Conservation (phyloP, 805 yeast genomes). For the Zygoascus tannicola region DNA sequence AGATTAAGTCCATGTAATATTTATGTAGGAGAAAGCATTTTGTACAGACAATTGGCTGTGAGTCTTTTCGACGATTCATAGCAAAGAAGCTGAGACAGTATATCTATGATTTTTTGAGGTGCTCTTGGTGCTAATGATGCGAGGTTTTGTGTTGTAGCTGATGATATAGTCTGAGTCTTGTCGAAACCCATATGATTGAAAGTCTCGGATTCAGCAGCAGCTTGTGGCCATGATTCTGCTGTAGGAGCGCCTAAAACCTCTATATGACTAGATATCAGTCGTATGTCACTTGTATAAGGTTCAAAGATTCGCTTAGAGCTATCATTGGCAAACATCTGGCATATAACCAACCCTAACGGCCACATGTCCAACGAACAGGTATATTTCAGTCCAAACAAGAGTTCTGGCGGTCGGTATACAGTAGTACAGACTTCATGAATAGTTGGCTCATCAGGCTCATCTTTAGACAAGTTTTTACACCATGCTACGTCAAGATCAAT, state of each 20-base stretch:
- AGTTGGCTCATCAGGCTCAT: constrained; percentile 24
- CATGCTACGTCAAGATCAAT: constrained; percentile 67
- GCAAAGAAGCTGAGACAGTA: constrained; percentile 2
- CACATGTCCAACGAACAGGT: constrained; percentile 38
- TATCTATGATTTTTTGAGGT: not conserved
- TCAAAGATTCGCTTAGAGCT: constrained; percentile 31
- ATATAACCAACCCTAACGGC: constrained; percentile 52
- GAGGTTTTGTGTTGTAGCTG: not conserved
- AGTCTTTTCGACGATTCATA: not conserved
- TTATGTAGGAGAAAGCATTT: too few relatives aligned
- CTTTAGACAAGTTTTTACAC: constrained; percentile 35
- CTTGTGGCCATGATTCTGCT: constrained; percentile 18
- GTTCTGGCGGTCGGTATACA: constrained; percentile 33
- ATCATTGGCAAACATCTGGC: constrained; percentile 39
- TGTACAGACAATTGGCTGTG: not conserved
- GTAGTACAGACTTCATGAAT: constrained; percentile 53
- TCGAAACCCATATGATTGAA: constrained; percentile 13
- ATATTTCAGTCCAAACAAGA: constrained; percentile 36
- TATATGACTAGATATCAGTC: constrained; percentile 47
- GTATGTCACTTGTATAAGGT: constrained; percentile 45
- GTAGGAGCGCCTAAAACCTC: constrained; percentile 54
- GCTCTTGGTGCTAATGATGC: constrained; percentile 1
- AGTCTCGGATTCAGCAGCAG: constrained; percentile 7
- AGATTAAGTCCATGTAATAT: too few relatives aligned
- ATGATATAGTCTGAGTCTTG: constrained; percentile 5